Conservation (phyloP, 2,329 filamentous ascomycete genomes). For the Myriosclerotinia scirpicola region DNA sequence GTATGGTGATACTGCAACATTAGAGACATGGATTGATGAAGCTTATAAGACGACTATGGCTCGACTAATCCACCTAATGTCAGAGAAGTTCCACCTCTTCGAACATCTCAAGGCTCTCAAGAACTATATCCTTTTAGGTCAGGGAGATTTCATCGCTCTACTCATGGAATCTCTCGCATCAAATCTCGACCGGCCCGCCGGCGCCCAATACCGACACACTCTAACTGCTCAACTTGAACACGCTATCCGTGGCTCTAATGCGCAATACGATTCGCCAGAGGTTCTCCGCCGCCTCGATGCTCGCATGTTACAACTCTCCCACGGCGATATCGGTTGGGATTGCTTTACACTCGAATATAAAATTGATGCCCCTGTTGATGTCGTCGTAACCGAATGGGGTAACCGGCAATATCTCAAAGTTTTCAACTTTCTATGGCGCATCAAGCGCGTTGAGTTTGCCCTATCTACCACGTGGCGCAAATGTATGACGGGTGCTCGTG, state of each 20-base stretch:
- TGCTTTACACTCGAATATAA: conserved; percentile 99
- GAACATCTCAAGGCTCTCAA: conserved; percentile 90
- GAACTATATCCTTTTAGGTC: conserved; percentile 89
- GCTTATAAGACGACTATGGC: conserved; percentile 99
- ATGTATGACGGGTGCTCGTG: conserved; percentile 90
- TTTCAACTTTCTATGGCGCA: conserved; percentile 98
- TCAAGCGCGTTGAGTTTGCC: conserved; percentile 96
- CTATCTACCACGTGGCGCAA: conserved; percentile 88
- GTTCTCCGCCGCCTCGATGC: conserved; percentile 89
- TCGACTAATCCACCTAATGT: conserved; percentile 89
- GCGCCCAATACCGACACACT: conserved; percentile 93
- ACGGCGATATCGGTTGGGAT: conserved; percentile 98
- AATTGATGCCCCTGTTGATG: conserved; percentile 92
- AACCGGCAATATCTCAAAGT: conserved; percentile 97
- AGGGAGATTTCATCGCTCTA: conserved; percentile 95
- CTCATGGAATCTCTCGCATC: conserved; percentile 95
- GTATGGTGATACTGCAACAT: conserved; percentile 88
- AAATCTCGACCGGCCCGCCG: conserved; percentile 92
- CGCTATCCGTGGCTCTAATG: conserved; percentile 94
- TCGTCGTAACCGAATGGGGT: conserved; percentile 94
- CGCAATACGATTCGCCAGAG: conserved; percentile 90
- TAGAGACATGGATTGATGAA: conserved; percentile 92
- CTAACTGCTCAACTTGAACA: conserved; percentile 97
- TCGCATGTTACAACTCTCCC: conserved; percentile 95
- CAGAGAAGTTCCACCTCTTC: conserved; percentile 90